These are phyloP conservation scores for Pseudogymnoascus sp. DNA, from an alignment of 2,329 filamentous ascomycete species.

Conservation along the genomic window DNA sequence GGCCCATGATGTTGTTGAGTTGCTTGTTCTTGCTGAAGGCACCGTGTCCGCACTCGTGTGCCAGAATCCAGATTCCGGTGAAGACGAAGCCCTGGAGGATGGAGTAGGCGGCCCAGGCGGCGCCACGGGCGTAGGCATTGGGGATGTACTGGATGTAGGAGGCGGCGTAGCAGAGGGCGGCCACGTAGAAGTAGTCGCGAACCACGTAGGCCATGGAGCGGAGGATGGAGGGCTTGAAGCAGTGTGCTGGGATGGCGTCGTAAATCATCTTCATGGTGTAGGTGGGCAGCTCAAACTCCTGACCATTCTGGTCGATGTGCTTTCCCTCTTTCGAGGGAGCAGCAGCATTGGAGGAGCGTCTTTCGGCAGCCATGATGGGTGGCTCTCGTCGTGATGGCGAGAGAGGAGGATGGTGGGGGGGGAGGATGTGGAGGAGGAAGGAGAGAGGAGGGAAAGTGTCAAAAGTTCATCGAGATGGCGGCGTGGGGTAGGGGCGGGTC, in stretches of 20 bases:
- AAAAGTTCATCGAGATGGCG: constrained; percentile 7
- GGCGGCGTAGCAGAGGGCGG: constrained; percentile 41
- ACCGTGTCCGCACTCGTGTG: constrained; percentile 64
- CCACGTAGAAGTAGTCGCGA: constrained; percentile 47
- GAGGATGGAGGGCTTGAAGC: constrained; percentile 49
- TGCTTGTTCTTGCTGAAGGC: constrained; percentile 52
- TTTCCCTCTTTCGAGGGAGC: constrained; percentile 8
- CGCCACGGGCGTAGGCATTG: constrained; percentile 36
- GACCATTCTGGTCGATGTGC: constrained; percentile 15
- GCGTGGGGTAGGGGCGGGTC: not conserved
- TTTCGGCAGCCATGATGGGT: not conserved
- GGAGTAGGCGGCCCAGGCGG: constrained; percentile 52
- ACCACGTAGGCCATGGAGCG: constrained; percentile 49
- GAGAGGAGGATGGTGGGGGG: not conserved
- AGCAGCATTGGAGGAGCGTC: not conserved
- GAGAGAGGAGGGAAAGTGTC: not conserved
- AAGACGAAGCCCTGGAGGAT: constrained; percentile 59
- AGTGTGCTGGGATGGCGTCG: constrained; percentile 51
- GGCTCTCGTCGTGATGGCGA: not conserved
- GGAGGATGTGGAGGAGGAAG: not conserved
- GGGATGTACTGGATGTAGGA: constrained; percentile 47
- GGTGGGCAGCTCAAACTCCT: constrained; percentile 23
- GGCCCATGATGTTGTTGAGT: constrained; percentile 57
- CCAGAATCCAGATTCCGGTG: constrained; percentile 64
- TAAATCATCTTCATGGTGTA: constrained; percentile 29